Evolutionary conservation across 768 basidiomycete species (phyloP).

Genomic region (Coprinopsis strossmayeri): DNA sequence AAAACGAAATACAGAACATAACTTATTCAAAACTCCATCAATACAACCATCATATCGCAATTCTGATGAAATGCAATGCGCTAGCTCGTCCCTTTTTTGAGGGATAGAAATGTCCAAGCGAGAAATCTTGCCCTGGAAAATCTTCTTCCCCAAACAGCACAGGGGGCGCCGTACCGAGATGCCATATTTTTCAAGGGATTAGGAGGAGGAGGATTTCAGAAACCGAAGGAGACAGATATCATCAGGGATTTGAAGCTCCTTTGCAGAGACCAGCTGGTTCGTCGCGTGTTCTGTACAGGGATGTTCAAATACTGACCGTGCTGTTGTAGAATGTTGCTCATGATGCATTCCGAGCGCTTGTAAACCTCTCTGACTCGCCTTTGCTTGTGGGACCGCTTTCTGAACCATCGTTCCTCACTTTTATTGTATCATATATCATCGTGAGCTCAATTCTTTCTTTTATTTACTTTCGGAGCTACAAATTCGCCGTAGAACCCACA

Average conservation of each 20-base stretch:
- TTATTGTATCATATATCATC: conserved; percentile 85
- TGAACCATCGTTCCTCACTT: conserved; percentile 67
- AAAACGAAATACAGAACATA: not conserved
- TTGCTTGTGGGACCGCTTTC: conserved; percentile 59
- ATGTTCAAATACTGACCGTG: conserved; percentile 1
- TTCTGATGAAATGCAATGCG: not conserved
- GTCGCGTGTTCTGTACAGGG: too few species aligned
- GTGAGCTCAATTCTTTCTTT: conserved; percentile 39
- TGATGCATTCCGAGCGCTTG: conserved; percentile 89
- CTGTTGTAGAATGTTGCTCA: conserved; percentile 75
- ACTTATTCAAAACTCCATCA: too few species aligned
- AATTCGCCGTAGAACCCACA: conserved; percentile 63
- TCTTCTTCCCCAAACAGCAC: conserved; percentile 73
- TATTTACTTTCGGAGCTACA: conserved; percentile 1
- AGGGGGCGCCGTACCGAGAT: conserved; percentile 60
- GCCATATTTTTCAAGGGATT: conserved; percentile 65
- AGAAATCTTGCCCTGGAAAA: conserved; percentile 82
- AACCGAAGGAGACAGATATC: conserved; percentile 55
- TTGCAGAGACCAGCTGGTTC: conserved; percentile 82
- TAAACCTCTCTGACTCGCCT: conserved; percentile 88
- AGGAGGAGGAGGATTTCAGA: conserved; percentile 49
- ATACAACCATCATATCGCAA: not conserved
- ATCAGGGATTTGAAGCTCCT: conserved; percentile 80
- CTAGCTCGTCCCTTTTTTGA: conserved; percentile 79
- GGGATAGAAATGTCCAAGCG: conserved; percentile 82